Evolutionary conservation across 768 basidiomycete species (phyloP).

Genomic region (Amanita rubescens): DNA sequence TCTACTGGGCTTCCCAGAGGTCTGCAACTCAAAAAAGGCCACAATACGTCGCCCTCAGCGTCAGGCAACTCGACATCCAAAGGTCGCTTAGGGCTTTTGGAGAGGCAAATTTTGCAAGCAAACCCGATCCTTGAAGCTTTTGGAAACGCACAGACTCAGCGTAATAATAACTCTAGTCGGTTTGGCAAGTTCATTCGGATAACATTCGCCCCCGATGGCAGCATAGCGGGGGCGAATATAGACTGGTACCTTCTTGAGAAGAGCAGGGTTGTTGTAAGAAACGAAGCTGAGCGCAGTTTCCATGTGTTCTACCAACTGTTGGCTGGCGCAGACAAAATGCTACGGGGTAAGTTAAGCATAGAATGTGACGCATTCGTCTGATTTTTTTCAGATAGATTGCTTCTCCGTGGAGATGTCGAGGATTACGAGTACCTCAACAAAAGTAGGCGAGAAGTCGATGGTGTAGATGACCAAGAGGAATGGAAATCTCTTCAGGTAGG

Average conservation of each 20-base stretch:
- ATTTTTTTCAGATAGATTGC: conserved; percentile 48
- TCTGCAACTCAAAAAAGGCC: conserved; percentile 52
- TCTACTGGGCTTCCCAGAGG: conserved; percentile 64
- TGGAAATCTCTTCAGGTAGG: conserved; percentile 74
- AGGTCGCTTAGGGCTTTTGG: conserved; percentile 78
- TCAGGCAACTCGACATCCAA: conserved; percentile 51
- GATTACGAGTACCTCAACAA: conserved; percentile 91
- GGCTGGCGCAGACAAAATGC: conserved; percentile 50
- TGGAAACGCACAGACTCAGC: conserved; percentile 96
- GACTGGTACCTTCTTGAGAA: conserved; percentile 99
- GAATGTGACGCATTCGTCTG: neutral
- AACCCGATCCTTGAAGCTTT: conserved; percentile 98
- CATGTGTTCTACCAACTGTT: conserved; percentile 97
- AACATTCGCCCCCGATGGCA: conserved; percentile 86
- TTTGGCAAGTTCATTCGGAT: conserved; percentile 99
- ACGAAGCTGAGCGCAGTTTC: conserved; percentile 85
- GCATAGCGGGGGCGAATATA: conserved; percentile 95
- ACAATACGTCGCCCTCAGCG: conserved; percentile 34
- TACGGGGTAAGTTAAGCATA: conserved; percentile 52
- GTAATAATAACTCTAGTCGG: conserved; percentile 98
- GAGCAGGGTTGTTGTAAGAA: conserved; percentile 85
- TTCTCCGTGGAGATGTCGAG: conserved; percentile 66
- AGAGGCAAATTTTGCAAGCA: conserved; percentile 94
- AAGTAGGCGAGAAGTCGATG: conserved; percentile 88
- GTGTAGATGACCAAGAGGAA: conserved; percentile 86